phyloP scores from a whole-genome alignment of 148 eudicot genomes.

The Polygonum maritimum region DNA sequence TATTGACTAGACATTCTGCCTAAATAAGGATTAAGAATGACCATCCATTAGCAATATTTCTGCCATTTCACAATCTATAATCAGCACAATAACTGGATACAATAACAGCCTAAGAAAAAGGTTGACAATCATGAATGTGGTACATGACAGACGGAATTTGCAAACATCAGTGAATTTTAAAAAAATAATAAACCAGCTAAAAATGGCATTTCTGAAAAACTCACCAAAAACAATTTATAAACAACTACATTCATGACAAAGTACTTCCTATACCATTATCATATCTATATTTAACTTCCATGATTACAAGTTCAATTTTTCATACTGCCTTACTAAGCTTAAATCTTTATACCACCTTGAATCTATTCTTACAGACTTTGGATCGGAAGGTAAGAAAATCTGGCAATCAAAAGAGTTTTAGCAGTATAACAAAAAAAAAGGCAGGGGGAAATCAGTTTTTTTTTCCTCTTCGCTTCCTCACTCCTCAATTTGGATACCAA shows the following conservation, averaged over 20 bases:
- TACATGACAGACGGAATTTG: background rate
- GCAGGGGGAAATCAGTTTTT: background rate
- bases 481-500: background rate
- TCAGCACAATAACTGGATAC: background rate
- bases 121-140: background rate
- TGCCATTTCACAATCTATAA: background rate
- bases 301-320: background rate
- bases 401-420: background rate
- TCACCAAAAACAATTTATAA: background rate
- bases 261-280: background rate
- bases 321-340: background rate
- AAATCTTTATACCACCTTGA: background rate
- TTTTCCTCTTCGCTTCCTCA: background rate
- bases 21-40: background rate
- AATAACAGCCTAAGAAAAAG: background rate
- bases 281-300: background rate
- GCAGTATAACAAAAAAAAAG: background rate
- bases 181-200: background rate
- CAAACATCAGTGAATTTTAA: background rate
- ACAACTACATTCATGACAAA: background rate
- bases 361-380: background rate
- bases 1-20: background rate
- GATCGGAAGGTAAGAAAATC: background rate
- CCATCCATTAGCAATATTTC: background rate
- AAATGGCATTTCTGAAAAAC: background rate